These are phyloP conservation scores for Candida koratica DNA, from an alignment of 805 yeast species.

Conservation along the genomic window DNA sequence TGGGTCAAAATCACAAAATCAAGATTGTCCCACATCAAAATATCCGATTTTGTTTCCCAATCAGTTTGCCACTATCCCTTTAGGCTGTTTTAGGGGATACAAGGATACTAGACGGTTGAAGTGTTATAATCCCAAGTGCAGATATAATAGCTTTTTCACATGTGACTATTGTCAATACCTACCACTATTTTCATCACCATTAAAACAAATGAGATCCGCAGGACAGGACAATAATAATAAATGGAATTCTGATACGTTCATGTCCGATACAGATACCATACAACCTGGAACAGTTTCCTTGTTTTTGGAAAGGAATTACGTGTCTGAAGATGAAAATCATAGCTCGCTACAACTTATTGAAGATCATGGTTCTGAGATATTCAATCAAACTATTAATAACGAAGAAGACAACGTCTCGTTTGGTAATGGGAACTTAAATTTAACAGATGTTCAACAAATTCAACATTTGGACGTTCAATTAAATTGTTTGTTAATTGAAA, in stretches of 20 bases:
- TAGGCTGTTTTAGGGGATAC: conserved; percentile 12
- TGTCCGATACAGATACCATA: background rate
- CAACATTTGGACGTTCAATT: background rate
- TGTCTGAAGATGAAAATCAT: background rate
- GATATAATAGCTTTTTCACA: background rate
- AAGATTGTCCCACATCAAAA: background rate
- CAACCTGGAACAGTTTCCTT: background rate
- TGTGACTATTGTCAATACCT: conserved; percentile 17
- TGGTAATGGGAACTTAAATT: background rate
- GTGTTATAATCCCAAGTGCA: conserved; percentile 10
- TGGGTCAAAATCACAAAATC: conserved; percentile 7
- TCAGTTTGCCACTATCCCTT: conserved; percentile 10
- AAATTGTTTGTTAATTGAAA: background rate
- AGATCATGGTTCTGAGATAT: background rate
- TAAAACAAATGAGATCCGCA: conserved; percentile 6
- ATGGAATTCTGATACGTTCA: conserved; percentile 4
- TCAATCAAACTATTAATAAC: no score
- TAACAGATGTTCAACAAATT: background rate
- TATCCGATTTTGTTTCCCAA: background rate
- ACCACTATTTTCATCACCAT: conserved; percentile 18
- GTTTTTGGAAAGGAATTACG: background rate
- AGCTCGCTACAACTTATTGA: background rate
- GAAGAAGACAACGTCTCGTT: background rate
- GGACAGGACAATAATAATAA: background rate
- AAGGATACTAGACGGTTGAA: conserved; percentile 14